Evolutionary conservation across 805 yeast genomes (phyloP), one percentile per base, ranked within the genome.

Genomic region (Hanseniaspora nectarophila): DNA sequence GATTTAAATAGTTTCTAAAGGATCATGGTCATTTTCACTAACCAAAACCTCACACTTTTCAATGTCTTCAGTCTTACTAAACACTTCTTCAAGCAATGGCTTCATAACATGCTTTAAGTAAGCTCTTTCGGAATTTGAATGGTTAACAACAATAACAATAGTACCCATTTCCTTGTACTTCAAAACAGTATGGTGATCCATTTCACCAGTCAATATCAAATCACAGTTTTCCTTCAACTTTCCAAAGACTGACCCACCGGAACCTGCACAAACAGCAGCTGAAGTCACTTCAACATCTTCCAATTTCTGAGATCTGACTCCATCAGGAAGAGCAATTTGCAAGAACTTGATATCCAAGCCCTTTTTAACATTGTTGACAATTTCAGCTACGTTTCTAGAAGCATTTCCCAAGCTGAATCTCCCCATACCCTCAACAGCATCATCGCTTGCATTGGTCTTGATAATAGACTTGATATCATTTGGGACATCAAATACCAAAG

Each of bases 181-280:
- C 37, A 92, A 72, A 9, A 84, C 82, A 64, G 92, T 97, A 62
- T 92, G 99, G 61, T 92, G 99, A 23, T 95, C 82, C 58, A 92
- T 68, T 63, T 92, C 99, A 1, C 99, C 99, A 0, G 98, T 89
- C 60, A 80, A 76, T 63, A 75, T 83, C 39, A 88, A 70, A 60
- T 92, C 97, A 2, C 74, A 72, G 0, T 80, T 80, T 46, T 71
- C 71, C 62, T 82, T 74, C 1, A 85, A 78, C 0, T 76, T 70
- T 8, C 77, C 54, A 66, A 87, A 81, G 1, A 89, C 86, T 1
- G 81, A 73, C 3, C 85, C 82, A 0, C 98, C 97, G 1, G 95
- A 84, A 0, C 99, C 99, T 3, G 98, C 97, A 67, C 99, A 92
- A 15, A 92, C 65, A 0, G 97, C 97, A 21, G 88, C 70, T 0